Conservation (phyloP, 2,329 filamentous ascomycete genomes). For the Chalaropsis thielavioides region DNA sequence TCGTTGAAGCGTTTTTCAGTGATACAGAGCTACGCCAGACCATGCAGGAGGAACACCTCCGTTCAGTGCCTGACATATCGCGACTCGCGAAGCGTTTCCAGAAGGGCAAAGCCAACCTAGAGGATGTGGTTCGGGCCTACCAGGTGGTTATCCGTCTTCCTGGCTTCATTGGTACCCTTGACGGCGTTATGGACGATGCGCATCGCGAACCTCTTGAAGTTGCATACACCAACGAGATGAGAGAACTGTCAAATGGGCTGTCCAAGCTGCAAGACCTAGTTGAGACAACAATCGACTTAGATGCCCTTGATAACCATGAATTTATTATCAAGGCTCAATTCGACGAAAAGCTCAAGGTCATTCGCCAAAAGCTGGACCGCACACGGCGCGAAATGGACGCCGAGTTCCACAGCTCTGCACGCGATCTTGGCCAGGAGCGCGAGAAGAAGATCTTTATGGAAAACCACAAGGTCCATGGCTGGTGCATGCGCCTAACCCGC, state of each 20-base stretch:
- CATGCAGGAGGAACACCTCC: slow-evolving; percentile 90
- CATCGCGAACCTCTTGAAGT: slow-evolving; percentile 78
- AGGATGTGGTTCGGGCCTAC: slow-evolving; percentile 91
- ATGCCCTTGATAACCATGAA: slow-evolving; percentile 90
- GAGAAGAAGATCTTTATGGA: slow-evolving; percentile 98
- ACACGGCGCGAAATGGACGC: slow-evolving; percentile 67
- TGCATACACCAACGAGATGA: slow-evolving; percentile 74
- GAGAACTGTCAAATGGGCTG: slow-evolving; percentile 60
- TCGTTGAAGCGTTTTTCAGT: slow-evolving; percentile 87
- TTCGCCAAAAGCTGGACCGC: slow-evolving; percentile 80
- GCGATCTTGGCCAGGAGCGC: slow-evolving; percentile 77
- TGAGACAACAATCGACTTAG: slow-evolving; percentile 90
- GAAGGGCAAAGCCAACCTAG: slow-evolving; percentile 73
- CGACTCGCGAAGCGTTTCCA: slow-evolving; percentile 90
- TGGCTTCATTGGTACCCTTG: slow-evolving; percentile 75
- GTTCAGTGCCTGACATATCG: slow-evolving; percentile 87
- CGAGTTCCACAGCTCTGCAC: slow-evolving; percentile 62
- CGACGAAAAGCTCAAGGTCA: slow-evolving; percentile 74
- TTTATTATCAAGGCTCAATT: slow-evolving; percentile 99
- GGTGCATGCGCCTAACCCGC: slow-evolving; percentile 87
- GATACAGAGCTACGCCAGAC: slow-evolving; percentile 89
- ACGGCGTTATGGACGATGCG: slow-evolving; percentile 87
- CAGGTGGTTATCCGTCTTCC: slow-evolving; percentile 87
- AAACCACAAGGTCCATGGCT: slow-evolving; percentile 89
- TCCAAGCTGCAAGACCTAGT: slow-evolving; percentile 93